Conservation (phyloP, 2,329 filamentous ascomycete genomes). For the Rhexocercosporidium sp. region DNA sequence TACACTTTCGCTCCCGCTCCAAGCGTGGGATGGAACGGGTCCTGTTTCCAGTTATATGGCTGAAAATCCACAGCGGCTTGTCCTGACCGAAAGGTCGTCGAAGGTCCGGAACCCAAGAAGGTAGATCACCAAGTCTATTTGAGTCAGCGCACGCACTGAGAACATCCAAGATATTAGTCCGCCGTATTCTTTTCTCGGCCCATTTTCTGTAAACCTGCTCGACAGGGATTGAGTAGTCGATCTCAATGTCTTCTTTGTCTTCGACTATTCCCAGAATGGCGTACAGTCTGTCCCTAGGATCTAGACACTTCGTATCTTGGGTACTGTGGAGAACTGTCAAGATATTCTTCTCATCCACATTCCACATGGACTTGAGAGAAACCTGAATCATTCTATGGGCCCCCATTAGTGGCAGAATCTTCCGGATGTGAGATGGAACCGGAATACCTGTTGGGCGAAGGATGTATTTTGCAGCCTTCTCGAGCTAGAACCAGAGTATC, state of each 20-base stretch:
- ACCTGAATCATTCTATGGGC: not conserved
- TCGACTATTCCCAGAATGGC: not conserved
- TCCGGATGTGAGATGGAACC: not conserved
- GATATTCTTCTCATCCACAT: not conserved
- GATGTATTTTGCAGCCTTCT: not conserved
- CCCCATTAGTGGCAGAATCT: not conserved
- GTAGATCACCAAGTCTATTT: not conserved
- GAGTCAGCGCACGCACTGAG: not conserved
- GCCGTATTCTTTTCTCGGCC: not conserved
- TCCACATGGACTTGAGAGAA: not conserved
- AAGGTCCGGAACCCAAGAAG: constrained; percentile 6
- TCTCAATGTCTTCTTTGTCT: not conserved
- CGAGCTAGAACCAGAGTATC: not conserved
- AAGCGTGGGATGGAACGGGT: too few species aligned
- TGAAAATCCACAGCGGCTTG: not conserved
- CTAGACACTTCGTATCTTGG: not conserved
- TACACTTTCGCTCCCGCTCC: not conserved
- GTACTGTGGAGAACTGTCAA: not conserved
- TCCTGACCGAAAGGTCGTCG: constrained; percentile 1
- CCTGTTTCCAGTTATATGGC: not conserved
- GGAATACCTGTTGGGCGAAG: not conserved
- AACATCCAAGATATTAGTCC: not conserved
- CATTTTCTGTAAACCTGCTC: not conserved
- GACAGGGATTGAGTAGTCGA: not conserved
- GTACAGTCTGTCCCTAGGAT: not conserved